Conservation (phyloP, 805 yeast genomes). For the Zygotorulaspora sp. region DNA sequence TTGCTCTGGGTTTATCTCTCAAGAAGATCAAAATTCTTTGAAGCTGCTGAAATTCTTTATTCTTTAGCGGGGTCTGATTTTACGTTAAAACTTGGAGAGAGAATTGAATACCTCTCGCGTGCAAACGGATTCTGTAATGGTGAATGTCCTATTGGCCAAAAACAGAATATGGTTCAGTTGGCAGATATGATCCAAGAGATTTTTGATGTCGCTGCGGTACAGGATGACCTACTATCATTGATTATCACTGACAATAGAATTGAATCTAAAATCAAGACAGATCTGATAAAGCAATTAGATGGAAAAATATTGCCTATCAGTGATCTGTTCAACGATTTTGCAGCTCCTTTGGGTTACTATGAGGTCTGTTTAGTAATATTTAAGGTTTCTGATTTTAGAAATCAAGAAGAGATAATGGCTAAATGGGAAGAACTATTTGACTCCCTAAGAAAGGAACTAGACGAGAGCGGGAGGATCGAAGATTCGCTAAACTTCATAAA, state of each 20-base stretch:
- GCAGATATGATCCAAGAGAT: slow-evolving; percentile 69
- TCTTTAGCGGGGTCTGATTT: slow-evolving; percentile 71
- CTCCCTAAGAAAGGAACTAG: slow-evolving; percentile 37
- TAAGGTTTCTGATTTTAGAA: slow-evolving; percentile 80
- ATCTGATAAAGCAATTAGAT: slow-evolving; percentile 52
- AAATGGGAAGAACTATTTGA: slow-evolving; percentile 76
- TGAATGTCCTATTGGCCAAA: slow-evolving; percentile 66
- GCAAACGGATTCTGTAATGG: slow-evolving; percentile 92
- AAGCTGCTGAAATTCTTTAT: slow-evolving; percentile 80
- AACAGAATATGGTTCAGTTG: slow-evolving; percentile 72
- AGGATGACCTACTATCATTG: slow-evolving; percentile 46
- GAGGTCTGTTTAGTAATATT: slow-evolving; percentile 75
- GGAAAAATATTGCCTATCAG: slow-evolving; percentile 64
- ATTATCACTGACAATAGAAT: slow-evolving; percentile 49
- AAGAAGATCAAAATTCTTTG: slow-evolving; percentile 67
- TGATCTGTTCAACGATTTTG: slow-evolving; percentile 78
- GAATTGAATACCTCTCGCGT: slow-evolving; percentile 84
- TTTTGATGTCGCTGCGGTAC: slow-evolving; percentile 81
- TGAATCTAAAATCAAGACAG: slow-evolving; percentile 43
- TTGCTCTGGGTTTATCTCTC: slow-evolving; percentile 87
- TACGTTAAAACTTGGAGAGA: slow-evolving; percentile 57
- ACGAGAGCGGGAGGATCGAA: slow-evolving; percentile 28
- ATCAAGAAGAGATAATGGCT: slow-evolving; percentile 71
- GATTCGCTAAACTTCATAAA: slow-evolving; percentile 35
- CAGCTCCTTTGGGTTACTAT: slow-evolving; percentile 83